These are phyloP conservation scores for Volvariella surrecta DNA, from an alignment of 1,284 basidiomycete genomes.

Conservation along the genomic window DNA sequence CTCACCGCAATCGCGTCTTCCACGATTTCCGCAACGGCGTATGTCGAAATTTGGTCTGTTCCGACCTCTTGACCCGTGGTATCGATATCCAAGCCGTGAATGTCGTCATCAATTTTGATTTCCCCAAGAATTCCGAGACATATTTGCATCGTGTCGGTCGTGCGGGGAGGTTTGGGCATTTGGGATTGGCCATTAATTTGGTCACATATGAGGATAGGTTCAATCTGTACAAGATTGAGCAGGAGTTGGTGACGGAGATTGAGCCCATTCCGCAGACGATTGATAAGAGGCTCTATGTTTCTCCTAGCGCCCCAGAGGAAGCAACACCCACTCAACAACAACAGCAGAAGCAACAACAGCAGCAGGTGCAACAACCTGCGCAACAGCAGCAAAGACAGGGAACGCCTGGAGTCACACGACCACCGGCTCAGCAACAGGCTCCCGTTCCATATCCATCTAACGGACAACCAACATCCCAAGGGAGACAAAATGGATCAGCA, in stretches of 20 bases:
- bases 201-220: constrained; percentile 97
- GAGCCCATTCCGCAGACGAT: constrained; percentile 90
- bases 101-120: constrained; percentile 99
- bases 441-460: constrained; percentile 17
- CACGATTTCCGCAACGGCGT: constrained; percentile 99
- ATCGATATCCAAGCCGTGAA: constrained; percentile 99
- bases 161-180: constrained; percentile 94
- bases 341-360: constrained; percentile 16
- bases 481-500: constrained; percentile 22
- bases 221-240: constrained; percentile 96
- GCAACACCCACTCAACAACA: constrained; percentile 24
- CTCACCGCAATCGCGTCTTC: constrained; percentile 98
- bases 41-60: constrained; percentile 96
- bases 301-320: constrained; percentile 51
- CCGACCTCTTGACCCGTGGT: constrained; percentile 94
- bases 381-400: constrained; percentile 12
- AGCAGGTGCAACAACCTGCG: too few species aligned
- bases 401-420: constrained; percentile 5
- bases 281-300: constrained; percentile 90
- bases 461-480: constrained; percentile 13
- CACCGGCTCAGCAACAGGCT: constrained; percentile 9
- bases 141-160: constrained; percentile 98
- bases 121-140: constrained; percentile 97
- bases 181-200: constrained; percentile 95
- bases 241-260: constrained; percentile 97